Base-by-base conservation (phyloP, 1,284 basidiomycete genomes). In the Serendipita sp. region DNA sequence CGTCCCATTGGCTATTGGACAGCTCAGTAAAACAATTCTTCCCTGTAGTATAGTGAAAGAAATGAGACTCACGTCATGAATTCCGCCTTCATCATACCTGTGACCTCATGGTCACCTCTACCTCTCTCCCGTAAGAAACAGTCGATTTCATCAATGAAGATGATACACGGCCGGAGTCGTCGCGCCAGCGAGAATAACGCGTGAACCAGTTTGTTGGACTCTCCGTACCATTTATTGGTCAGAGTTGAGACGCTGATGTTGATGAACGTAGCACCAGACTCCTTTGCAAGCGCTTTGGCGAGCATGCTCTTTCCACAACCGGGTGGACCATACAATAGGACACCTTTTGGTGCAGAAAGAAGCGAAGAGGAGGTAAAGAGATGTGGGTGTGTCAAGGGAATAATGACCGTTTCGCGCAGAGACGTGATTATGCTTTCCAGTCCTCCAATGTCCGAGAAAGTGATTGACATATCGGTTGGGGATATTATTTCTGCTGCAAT, bases 81-180 rank as follows among this genome's bases (percentile, higher is more conserved):
- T 72, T 99, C 95, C 1, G 95, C 95, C 76, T 99, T 99, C 85
- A 99, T 96, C 93, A 98, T 98, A 3, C 88, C 92, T 30, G 93
- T 98, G 55, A 94, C 95, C 71, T 99, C 96, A 73, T 99, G 96
- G 70, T 99, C 96, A 10, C 88, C 87, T 62, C 84, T 82, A 10
- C 76, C 76, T 66, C 96, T 79, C 72, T 97, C 92, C 63, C 95
- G 79, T 73, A 99, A 76, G 74, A 99, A 93, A 5, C 89, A 91
- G 71, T 90, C 87, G 64, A 90, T 88, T 73, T 89, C 87, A 72
- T 90, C 87, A 69, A 89, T 88, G 72, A 90, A 90, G 65, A 90
- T 85, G 70, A 90, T 89, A 63, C 80, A 79, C 2, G 87, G 87
- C 70, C 88, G 84, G 3, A 87, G 76, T 72, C 88, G 88, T 61